phyloP scores from a whole-genome alignment of 2,329 filamentous ascomycete genomes.

The Rutstroemia sp. region DNA sequence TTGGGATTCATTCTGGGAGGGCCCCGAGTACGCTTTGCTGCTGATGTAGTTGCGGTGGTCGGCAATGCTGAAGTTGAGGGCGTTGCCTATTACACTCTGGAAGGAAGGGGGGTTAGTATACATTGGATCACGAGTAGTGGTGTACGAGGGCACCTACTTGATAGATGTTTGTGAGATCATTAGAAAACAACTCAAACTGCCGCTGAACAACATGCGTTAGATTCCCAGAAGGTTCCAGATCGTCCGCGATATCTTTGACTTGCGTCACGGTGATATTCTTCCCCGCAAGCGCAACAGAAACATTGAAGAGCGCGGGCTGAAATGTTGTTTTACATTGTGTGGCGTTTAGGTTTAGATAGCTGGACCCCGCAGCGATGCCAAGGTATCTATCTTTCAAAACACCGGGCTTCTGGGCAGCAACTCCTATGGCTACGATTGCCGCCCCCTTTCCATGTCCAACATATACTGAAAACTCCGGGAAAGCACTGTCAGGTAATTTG shows the following conservation, averaged over 20 bases:
- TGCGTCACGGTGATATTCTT: constrained; percentile 3
- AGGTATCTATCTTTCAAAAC: neutral
- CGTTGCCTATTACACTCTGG: constrained; percentile 3
- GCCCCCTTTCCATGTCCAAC: neutral
- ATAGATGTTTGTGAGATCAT: constrained; percentile 23
- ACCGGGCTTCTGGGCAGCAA: too few species aligned
- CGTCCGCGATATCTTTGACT: neutral
- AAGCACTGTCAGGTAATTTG: constrained; percentile 5
- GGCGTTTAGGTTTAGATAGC: constrained; percentile 10
- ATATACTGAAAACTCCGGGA: constrained; percentile 4
- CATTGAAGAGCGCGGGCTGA: constrained; percentile 3
- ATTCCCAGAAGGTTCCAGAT: constrained; percentile 7
- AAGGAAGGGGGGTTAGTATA: neutral
- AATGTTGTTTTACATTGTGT: constrained; percentile 9
- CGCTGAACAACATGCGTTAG: constrained; percentile 8
- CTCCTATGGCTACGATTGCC: too few species aligned
- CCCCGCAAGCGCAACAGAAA: constrained; percentile 1
- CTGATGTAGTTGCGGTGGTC: neutral
- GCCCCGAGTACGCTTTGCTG: neutral
- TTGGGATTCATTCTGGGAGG: neutral
- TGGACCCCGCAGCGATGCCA: neutral
- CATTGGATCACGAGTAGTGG: too few species aligned
- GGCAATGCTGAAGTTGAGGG: constrained; percentile 10
- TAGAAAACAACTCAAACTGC: constrained; percentile 15
- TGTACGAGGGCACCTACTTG: neutral